These are phyloP conservation scores for Ehretia macrophylla DNA, from an alignment of 257 asterid genomes.

Conservation along the genomic window DNA sequence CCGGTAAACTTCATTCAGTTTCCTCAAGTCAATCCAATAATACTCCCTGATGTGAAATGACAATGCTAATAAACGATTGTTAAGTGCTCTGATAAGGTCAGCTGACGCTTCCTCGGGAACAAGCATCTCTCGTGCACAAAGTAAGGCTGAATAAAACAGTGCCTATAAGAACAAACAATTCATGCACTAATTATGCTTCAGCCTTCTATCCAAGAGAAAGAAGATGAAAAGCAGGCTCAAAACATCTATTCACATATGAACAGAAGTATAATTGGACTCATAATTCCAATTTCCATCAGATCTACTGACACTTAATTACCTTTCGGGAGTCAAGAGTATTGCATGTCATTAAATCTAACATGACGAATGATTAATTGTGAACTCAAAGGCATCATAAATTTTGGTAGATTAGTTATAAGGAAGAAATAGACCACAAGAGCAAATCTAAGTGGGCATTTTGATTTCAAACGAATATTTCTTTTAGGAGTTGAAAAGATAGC, in stretches of 20 bases:
- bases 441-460: too few species aligned
- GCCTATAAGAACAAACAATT: conserved; percentile 42
- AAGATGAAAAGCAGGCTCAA: neutral
- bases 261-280: too few species aligned
- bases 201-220: neutral
- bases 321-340: too few species aligned
- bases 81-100: conserved; percentile 58
- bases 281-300: too few species aligned
- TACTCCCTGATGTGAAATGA: conserved; percentile 83
- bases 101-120: conserved; percentile 62
- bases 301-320: too few species aligned
- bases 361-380: too few species aligned
- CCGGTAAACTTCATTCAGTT: conserved; percentile 69
- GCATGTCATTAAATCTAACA: too few species aligned
- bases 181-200: neutral
- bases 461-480: too few species aligned
- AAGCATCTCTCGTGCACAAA: conserved; percentile 79
- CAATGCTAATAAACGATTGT: conserved; percentile 65
- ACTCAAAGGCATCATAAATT: too few species aligned
- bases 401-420: too few species aligned
- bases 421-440: too few species aligned
- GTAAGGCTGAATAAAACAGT: conserved; percentile 64
- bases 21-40: conserved; percentile 73
- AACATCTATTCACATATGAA: neutral
- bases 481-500: too few species aligned